Base-by-base conservation (phyloP, 176 grass and related monocot genomes). In the Tillandsia fasciculata region DNA sequence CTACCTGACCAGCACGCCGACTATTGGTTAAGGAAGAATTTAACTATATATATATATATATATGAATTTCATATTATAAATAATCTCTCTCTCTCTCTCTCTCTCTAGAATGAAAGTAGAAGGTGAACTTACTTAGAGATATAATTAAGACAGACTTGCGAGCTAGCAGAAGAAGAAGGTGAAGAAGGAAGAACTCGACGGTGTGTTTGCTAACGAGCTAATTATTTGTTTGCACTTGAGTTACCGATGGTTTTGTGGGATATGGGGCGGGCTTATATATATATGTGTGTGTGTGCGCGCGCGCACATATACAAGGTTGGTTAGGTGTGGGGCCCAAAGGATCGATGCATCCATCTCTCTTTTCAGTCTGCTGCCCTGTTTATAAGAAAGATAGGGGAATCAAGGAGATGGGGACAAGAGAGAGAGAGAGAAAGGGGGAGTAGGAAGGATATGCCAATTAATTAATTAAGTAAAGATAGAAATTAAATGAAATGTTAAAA, bases 251-350 rank as follows among this genome's bases (percentile, higher is more conserved):
- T 42, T 42, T 42, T 42, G 33, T 42, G 33, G 33, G 33, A 24
- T 24, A 24, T 24, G 24, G 24, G 24, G 24, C 24, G 24, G 24
- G 24, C 24, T 24, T 24, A 24, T 24, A 24, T 24, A 24, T 42
- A 7, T 42, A 5, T 33, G 29, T 33, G 72, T 79, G 71, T 66
- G 73, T 67, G 66, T 72, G 71, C 70, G 73, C 71, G 66, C 64
- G 51, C 76, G 77, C 67, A 78, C 87, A 86, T 93, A 86, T 89
- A 93, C 89, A 93, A 79, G 83, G 83, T 89, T 42, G 0, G 33
- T 3, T 89, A 81, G 83, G 90, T 89, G 74, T 50, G 42, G 50
- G 76, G 66, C 56, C 58, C 56, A 54, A 59, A 63, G 54, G 28
- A 70, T 66, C 52, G 28, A 28, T 58, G 42, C 33, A 42, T 42